Percentiles rank a stretch among this genome's conserved stretches.
phyloP scores from a whole-genome alignment of 441 rosid species.

The Jatropha podagrica region DNA sequence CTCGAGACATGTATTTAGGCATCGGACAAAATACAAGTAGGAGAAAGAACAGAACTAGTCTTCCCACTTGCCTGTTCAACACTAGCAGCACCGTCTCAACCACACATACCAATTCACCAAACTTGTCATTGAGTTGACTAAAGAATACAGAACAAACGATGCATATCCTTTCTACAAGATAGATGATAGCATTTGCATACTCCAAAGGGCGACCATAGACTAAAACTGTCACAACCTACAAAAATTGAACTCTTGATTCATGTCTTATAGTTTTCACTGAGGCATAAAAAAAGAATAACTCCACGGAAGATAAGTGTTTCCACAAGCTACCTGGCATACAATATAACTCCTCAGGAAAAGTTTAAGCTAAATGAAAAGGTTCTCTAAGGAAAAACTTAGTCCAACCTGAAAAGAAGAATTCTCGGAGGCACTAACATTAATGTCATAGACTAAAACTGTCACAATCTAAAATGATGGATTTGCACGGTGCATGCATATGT shows the following conservation, averaged over 20 bases:
- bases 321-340: neutral
- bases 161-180: neutral
- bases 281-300: too few species aligned
- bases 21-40: neutral
- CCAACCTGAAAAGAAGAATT: neutral
- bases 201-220: too few species aligned
- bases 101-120: neutral
- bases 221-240: neutral
- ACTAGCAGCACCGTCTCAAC: neutral
- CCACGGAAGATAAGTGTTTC: neutral
- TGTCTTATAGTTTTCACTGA: too few species aligned
- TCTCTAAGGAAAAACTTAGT: neutral
- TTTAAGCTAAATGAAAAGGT: neutral
- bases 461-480: neutral
- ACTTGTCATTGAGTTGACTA: neutral
- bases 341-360: neutral
- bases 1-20: neutral
- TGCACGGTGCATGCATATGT: neutral
- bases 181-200: too few species aligned
- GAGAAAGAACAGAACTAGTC: neutral
- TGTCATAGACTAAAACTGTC: neutral
- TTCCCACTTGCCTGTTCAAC: neutral
- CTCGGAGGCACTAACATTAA: neutral
- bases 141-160: neutral
- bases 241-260: neutral